These are phyloP conservation scores for Pezicula carpinea DNA, from an alignment of 2,329 filamentous ascomycete genomes.

Conservation along the genomic window DNA sequence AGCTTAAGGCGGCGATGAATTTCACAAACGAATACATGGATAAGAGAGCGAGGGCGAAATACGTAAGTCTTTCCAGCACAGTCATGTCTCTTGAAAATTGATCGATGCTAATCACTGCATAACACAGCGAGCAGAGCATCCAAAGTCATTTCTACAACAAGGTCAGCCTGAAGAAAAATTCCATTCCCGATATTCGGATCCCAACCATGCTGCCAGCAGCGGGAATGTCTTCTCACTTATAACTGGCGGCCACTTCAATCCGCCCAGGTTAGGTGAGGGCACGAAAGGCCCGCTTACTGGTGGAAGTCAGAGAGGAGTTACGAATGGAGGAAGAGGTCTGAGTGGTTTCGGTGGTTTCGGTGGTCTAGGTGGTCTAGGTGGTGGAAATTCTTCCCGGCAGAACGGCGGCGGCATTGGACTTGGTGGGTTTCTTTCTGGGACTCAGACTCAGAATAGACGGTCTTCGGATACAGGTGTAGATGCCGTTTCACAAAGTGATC, in stretches of 20 bases:
- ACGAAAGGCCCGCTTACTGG: background rate
- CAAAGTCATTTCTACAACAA: constrained; percentile 5
- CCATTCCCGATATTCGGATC: constrained; percentile 43
- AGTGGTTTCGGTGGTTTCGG: background rate
- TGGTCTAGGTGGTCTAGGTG: background rate
- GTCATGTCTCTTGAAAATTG: background rate
- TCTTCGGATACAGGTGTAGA: too few species aligned
- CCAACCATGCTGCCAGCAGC: constrained; percentile 43
- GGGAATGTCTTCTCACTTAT: constrained; percentile 25
- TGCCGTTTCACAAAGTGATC: too few species aligned
- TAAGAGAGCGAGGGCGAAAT: constrained; percentile 12
- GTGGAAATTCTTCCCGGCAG: background rate
- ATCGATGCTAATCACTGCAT: background rate
- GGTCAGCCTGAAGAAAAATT: constrained; percentile 27
- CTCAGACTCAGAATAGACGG: too few species aligned
- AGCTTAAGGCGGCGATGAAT: constrained; percentile 4
- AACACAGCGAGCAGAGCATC: constrained; percentile 7
- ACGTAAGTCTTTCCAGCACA: constrained; percentile 6
- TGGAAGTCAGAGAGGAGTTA: background rate
- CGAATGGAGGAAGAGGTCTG: background rate
- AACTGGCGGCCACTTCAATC: constrained; percentile 7
- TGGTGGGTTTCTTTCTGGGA: background rate
- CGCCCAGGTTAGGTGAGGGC: background rate
- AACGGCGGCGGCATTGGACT: background rate
- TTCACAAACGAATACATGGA: constrained; percentile 14